These are phyloP conservation scores for Sclerotinia spermophila DNA, from an alignment of 2,329 filamentous ascomycete genomes.

Conservation along the genomic window DNA sequence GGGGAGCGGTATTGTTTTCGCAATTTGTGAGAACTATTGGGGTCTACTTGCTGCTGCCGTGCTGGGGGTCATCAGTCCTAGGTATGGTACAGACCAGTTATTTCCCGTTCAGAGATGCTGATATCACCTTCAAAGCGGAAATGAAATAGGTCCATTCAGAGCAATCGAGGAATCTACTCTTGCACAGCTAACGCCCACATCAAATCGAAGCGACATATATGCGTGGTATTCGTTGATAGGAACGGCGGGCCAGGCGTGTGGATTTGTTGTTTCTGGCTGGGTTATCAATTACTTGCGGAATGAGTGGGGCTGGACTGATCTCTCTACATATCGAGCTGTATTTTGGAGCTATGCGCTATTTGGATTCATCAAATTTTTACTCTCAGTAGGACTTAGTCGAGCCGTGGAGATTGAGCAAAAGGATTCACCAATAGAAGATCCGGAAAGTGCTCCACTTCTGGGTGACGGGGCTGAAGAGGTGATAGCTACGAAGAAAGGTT, in stretches of 20 bases:
- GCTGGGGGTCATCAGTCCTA: slow-evolving; percentile 59
- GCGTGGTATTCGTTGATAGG: slow-evolving; percentile 61
- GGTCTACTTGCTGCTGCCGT: slow-evolving; percentile 54
- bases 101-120: slow-evolving; percentile 6
- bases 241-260: slow-evolving; percentile 56
- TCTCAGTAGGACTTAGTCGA: slow-evolving; percentile 49
- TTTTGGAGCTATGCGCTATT: slow-evolving; percentile 56
- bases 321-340: slow-evolving; percentile 51
- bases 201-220: slow-evolving; percentile 52
- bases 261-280: slow-evolving; percentile 59
- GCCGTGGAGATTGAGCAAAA: slow-evolving; percentile 41
- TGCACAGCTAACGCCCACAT: slow-evolving; percentile 50
- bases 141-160: slow-evolving; percentile 61
- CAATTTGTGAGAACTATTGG: slow-evolving; percentile 52
- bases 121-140: slow-evolving; percentile 45
- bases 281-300: slow-evolving; percentile 49
- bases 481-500: slow-evolving; percentile 29
- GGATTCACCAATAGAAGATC: slow-evolving; percentile 29
- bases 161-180: slow-evolving; percentile 60
- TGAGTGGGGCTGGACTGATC: slow-evolving; percentile 42
- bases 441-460: slow-evolving; percentile 34
- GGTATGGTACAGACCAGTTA: slow-evolving; percentile 32
- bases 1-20: slow-evolving; percentile 54
- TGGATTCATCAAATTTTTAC: slow-evolving; percentile 53
- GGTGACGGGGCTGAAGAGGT: slow-evolving; percentile 26